phyloP scores from a whole-genome alignment of 768 basidiomycete genomes.

The Boletales sp. region DNA sequence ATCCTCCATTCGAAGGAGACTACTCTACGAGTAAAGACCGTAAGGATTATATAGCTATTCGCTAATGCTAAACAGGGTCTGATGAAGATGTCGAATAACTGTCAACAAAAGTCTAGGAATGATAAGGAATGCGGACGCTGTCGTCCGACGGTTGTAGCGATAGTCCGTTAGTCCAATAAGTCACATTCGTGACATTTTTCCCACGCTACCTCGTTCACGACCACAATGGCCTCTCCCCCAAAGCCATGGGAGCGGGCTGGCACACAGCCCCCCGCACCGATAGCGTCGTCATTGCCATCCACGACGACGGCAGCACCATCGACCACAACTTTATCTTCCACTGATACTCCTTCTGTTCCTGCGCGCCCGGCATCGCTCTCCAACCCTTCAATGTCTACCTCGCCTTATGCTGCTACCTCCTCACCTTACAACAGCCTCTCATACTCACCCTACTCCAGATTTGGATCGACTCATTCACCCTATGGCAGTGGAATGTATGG shows the following conservation, averaged over 20 bases:
- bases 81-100: too few relatives aligned
- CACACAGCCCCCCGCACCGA: constrained; percentile 29
- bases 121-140: too few relatives aligned
- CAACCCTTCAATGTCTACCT: constrained; percentile 33
- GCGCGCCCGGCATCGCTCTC: constrained; percentile 57
- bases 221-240: constrained; percentile 75
- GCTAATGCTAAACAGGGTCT: too few relatives aligned
- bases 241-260: constrained; percentile 84
- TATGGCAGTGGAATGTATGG: constrained; percentile 32
- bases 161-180: too few relatives aligned
- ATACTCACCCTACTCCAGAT: constrained; percentile 42
- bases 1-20: too few relatives aligned
- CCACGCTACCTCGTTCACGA: constrained; percentile 11
- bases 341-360: constrained; percentile 49
- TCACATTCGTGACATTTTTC: too few relatives aligned
- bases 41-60: too few relatives aligned
- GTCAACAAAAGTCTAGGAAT: too few relatives aligned
- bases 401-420: constrained; percentile 28
- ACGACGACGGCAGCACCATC: constrained; percentile 19
- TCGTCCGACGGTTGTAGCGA: too few relatives aligned
- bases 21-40: too few relatives aligned
- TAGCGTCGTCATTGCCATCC: constrained; percentile 22
- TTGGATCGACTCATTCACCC: constrained; percentile 35
- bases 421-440: constrained; percentile 44
- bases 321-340: constrained; percentile 20